Evolutionary conservation across 768 basidiomycete species (phyloP).

Genomic region (Udeniomyces megalosporus): DNA sequence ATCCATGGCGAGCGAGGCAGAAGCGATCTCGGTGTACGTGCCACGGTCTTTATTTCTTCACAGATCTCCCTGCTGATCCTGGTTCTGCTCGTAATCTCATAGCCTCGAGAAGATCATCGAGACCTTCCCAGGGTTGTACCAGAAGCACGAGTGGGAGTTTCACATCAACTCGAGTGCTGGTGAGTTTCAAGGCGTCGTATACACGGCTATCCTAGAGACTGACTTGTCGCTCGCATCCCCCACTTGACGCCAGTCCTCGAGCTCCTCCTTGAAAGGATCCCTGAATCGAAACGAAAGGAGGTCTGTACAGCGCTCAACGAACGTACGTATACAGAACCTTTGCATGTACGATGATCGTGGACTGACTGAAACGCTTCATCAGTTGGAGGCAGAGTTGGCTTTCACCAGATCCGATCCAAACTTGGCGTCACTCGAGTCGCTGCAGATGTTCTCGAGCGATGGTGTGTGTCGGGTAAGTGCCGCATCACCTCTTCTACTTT

Average conservation of each 20-base stretch:
- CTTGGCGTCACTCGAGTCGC: slow-evolving; percentile 40
- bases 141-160: slow-evolving; percentile 14
- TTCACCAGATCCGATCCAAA: slow-evolving; percentile 10
- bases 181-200: background rate
- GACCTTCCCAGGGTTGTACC: background rate
- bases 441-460: slow-evolving; percentile 62
- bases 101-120: slow-evolving; percentile 1
- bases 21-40: slow-evolving; percentile 37
- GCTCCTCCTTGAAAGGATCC: slow-evolving; percentile 44
- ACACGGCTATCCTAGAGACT: background rate
- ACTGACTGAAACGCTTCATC: too few species aligned
- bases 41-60: background rate
- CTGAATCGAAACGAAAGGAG: slow-evolving; percentile 40
- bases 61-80: slow-evolving; percentile 23
- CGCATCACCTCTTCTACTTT: too few species aligned
- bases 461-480: slow-evolving; percentile 19
- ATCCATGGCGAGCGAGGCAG: slow-evolving; percentile 53
- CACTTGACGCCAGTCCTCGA: slow-evolving; percentile 37
- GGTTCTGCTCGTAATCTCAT: too few species aligned
- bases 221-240: too few species aligned
- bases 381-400: slow-evolving; percentile 2
- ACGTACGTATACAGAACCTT: too few species aligned
- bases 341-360: too few species aligned
- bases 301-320: slow-evolving; percentile 46
- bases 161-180: slow-evolving; percentile 11